Percentiles rank a stretch among this genome's conserved stretches.
Evolutionary conservation across 495 filamentous ascomycete species (phyloP).

Genomic region (Podospora australis): DNA sequence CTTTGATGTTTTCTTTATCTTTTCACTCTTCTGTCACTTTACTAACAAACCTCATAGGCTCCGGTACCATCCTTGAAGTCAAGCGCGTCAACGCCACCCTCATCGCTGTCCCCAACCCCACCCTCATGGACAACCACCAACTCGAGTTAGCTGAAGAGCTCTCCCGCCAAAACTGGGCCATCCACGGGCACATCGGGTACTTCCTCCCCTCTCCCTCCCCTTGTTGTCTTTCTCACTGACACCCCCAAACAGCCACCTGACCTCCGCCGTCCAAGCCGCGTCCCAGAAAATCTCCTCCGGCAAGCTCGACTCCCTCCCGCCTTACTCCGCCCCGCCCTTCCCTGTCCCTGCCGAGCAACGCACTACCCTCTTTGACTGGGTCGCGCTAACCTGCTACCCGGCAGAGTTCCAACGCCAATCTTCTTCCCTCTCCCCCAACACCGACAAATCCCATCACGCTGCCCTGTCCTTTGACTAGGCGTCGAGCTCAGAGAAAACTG

Average conservation of each 20-base stretch:
- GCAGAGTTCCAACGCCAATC: slow-evolving; percentile 20
- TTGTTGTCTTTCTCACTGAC: slow-evolving; percentile 1
- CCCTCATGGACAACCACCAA: slow-evolving; percentile 87
- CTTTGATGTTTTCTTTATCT: neutral
- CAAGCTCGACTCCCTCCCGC: slow-evolving; percentile 21
- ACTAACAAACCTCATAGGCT: slow-evolving; percentile 47
- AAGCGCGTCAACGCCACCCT: slow-evolving; percentile 59
- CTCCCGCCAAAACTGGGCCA: slow-evolving; percentile 58
- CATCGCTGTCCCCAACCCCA: slow-evolving; percentile 80
- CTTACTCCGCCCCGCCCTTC: slow-evolving; percentile 25
- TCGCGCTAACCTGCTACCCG: slow-evolving; percentile 32
- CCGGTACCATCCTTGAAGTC: slow-evolving; percentile 81
- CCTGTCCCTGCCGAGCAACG: slow-evolving; percentile 24
- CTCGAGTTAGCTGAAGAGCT: slow-evolving; percentile 73
- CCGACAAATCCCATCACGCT: too few species aligned
- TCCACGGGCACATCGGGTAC: slow-evolving; percentile 61
- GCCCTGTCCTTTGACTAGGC: too few species aligned
- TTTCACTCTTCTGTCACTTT: slow-evolving; percentile 1
- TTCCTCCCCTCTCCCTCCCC: slow-evolving; percentile 6
- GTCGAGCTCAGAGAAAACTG: too few species aligned
- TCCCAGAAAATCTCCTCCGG: slow-evolving; percentile 17
- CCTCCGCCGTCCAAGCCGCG: slow-evolving; percentile 19
- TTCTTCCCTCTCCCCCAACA: too few species aligned
- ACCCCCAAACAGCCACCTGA: slow-evolving; percentile 20
- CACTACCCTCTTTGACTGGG: slow-evolving; percentile 31